Evolutionary conservation across 106 monocot species (phyloP).

Genomic region (Dioscorea zingiberensis): DNA sequence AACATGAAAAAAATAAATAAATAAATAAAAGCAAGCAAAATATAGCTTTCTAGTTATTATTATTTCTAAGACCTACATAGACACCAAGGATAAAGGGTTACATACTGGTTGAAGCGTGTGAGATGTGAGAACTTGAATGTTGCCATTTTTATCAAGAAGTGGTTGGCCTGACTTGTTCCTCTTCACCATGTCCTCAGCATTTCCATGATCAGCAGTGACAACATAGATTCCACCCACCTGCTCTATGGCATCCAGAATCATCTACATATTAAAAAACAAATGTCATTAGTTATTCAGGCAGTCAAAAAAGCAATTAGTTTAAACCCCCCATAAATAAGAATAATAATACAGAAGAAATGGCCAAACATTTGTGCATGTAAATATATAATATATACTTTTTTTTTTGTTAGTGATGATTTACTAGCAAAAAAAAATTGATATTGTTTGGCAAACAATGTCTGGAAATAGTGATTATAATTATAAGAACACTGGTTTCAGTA

Average conservation of each 20-base stretch:
- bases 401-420: too few relatives aligned
- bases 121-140: constrained; percentile 62
- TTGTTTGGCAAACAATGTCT: too few relatives aligned
- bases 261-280: constrained; percentile 14
- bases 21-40: too few relatives aligned
- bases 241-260: constrained; percentile 58
- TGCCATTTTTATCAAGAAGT: constrained; percentile 19
- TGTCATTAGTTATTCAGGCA: neutral
- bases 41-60: too few relatives aligned
- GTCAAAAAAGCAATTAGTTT: neutral
- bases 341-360: neutral
- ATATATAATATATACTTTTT: too few relatives aligned
- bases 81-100: neutral
- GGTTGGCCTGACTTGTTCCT: constrained; percentile 48
- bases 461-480: too few relatives aligned
- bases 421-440: too few relatives aligned
- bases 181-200: constrained; percentile 77
- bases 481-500: too few relatives aligned
- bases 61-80: too few relatives aligned
- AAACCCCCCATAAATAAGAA: too few relatives aligned
- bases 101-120: constrained; percentile 74
- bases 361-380: too few relatives aligned
- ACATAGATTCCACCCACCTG: constrained; percentile 67
- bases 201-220: constrained; percentile 81
- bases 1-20: too few relatives aligned